phyloP scores from a whole-genome alignment of 345 rosid genomes.

The Populus simonii region DNA sequence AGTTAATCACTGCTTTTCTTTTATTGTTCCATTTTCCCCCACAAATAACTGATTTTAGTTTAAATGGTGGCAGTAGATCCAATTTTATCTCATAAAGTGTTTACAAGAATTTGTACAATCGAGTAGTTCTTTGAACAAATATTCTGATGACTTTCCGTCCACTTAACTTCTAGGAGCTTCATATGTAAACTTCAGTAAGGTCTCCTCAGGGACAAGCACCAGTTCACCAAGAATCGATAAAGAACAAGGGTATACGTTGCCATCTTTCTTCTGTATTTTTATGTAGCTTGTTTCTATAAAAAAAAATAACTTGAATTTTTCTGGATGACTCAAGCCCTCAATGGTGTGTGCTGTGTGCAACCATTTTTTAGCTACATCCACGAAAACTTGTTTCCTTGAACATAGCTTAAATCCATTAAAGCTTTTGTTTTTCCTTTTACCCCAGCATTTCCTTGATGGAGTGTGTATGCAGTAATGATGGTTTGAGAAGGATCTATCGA shows the following conservation, averaged over 20 bases:
- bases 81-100: not conserved
- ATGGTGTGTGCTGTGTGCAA: not conserved
- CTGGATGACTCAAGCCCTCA: not conserved
- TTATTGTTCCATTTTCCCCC: not conserved
- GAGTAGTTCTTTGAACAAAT: not conserved
- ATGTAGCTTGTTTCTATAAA: not conserved
- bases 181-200: conserved; percentile 37
- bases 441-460: not conserved
- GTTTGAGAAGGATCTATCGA: not conserved
- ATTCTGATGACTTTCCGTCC: not conserved
- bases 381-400: not conserved
- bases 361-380: not conserved
- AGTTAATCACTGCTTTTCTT: not conserved
- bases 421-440: not conserved
- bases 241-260: conserved; percentile 32
- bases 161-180: conserved; percentile 36
- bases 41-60: not conserved
- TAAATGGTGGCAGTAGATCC: not conserved
- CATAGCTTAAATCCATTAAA: not conserved
- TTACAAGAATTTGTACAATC: not conserved
- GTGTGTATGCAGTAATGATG: not conserved
- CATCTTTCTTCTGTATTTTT: not conserved
- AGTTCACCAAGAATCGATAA: conserved; percentile 33
- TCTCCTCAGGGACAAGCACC: conserved; percentile 26
- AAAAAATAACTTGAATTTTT: not conserved